Conservation (phyloP, 352 stramenopile species). For the Elongisporangium anandrum region DNA sequence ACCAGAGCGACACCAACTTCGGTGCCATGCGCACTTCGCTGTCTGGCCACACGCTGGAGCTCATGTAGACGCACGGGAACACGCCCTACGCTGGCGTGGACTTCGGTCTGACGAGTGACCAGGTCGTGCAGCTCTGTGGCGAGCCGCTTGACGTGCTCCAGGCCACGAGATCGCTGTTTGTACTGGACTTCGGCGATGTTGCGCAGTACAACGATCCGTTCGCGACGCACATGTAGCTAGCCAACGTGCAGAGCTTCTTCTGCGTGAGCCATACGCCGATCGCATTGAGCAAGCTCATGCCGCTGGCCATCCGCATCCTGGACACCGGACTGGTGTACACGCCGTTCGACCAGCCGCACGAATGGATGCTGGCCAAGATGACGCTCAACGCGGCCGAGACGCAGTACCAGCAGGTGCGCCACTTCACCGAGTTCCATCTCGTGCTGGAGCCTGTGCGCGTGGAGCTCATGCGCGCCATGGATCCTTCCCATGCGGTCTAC, state of each 20-base stretch:
- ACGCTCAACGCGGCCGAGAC: constrained; percentile 25
- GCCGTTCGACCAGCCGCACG: constrained; percentile 14
- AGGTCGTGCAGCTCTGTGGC: constrained; percentile 15
- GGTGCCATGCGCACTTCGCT: constrained; percentile 20
- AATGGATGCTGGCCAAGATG: constrained; percentile 40
- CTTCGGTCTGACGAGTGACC: constrained; percentile 8
- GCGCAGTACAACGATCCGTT: constrained; percentile 16
- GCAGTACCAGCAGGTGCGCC: constrained; percentile 22
- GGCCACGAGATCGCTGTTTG: constrained; percentile 18
- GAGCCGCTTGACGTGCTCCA: constrained; percentile 9
- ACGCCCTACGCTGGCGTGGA: constrained; percentile 3
- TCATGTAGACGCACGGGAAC: constrained; percentile 1
- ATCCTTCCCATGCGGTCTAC: constrained; percentile 24
- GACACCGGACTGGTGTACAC: constrained; percentile 24
- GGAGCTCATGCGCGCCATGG: constrained; percentile 37
- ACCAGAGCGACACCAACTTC: constrained; percentile 35
- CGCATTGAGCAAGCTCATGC: constrained; percentile 9
- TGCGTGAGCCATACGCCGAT: constrained; percentile 15
- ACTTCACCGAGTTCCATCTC: constrained; percentile 23
- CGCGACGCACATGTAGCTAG: constrained; percentile 19
- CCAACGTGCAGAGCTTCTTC: constrained; percentile 31
- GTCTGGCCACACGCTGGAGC: constrained; percentile 22
- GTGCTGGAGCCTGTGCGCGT: constrained; percentile 33
- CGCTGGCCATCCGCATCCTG: constrained; percentile 24
- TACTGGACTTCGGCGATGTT: constrained; percentile 16